Evolutionary conservation across 2,329 filamentous ascomycete species (phyloP).

Genomic region (Ilyonectria robusta): DNA sequence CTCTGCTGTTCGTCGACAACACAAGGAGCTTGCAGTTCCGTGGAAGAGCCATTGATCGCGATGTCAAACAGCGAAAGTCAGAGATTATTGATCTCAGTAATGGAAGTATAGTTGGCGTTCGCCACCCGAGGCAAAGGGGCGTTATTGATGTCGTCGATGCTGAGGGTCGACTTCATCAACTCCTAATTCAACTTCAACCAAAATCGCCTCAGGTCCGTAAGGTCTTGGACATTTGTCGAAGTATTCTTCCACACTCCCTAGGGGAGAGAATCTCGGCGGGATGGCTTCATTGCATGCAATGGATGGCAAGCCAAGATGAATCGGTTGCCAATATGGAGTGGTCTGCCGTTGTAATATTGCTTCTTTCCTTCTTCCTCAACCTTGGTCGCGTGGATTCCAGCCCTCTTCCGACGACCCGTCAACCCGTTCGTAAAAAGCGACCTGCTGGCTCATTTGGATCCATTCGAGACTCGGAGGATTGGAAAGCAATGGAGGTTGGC

Average conservation of each 20-base stretch:
- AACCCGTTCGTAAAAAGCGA: constrained; percentile 51
- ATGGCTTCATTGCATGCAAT: constrained; percentile 83
- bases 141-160: constrained; percentile 77
- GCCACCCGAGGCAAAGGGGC: constrained; percentile 71
- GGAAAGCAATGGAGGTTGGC: constrained; percentile 62
- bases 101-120: constrained; percentile 67
- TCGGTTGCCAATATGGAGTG: constrained; percentile 72
- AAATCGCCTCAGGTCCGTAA: constrained; percentile 72
- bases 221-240: constrained; percentile 73
- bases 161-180: constrained; percentile 73
- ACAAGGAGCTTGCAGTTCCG: constrained; percentile 71
- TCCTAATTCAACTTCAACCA: constrained; percentile 78
- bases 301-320: constrained; percentile 69
- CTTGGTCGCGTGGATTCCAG: constrained; percentile 61
- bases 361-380: constrained; percentile 75
- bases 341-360: constrained; percentile 75
- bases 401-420: constrained; percentile 43
- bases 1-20: constrained; percentile 72
- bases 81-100: constrained; percentile 63
- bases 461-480: constrained; percentile 58
- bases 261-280: constrained; percentile 74
- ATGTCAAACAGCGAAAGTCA: constrained; percentile 62
- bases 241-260: constrained; percentile 72
- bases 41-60: constrained; percentile 66
- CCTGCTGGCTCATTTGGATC: constrained; percentile 53